Percentiles rank a stretch among this genome's conserved stretches.
Conservation (phyloP, 2,329 filamentous ascomycete genomes). For the Lanzia echinophila region DNA sequence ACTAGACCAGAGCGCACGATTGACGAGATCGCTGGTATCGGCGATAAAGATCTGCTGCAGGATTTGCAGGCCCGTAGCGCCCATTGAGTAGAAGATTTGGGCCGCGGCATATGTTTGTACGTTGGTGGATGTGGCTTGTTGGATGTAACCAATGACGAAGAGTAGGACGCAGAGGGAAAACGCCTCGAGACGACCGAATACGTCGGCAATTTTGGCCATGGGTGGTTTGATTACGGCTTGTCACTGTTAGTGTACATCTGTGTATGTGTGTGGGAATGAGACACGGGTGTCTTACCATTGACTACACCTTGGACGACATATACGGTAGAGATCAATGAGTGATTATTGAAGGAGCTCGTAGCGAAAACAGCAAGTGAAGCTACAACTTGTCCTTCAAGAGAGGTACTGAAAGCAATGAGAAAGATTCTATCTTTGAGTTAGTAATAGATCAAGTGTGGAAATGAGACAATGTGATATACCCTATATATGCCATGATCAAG, state of each 20-base stretch:
- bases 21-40: slow-evolving; percentile 57
- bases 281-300: neutral
- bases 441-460: neutral
- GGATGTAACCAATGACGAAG: slow-evolving; percentile 45
- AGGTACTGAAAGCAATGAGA: slow-evolving; percentile 25
- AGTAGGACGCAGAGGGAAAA: slow-evolving; percentile 39
- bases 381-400: slow-evolving; percentile 23
- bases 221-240: slow-evolving; percentile 52
- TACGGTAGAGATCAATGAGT: slow-evolving; percentile 37
- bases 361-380: slow-evolving; percentile 37
- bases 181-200: slow-evolving; percentile 43
- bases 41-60: slow-evolving; percentile 52
- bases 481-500: slow-evolving; percentile 19
- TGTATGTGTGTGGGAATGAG: slow-evolving; percentile 25
- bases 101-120: slow-evolving; percentile 53
- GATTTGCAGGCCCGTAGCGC: slow-evolving; percentile 45
- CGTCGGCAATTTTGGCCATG: slow-evolving; percentile 44
- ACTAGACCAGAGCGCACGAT: slow-evolving; percentile 45
- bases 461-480: slow-evolving; percentile 8
- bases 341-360: slow-evolving; percentile 40
- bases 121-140: slow-evolving; percentile 58
- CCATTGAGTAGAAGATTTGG: slow-evolving; percentile 58
- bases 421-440: slow-evolving; percentile 38
- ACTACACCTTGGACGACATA: slow-evolving; percentile 6
- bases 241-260: slow-evolving; percentile 33